phyloP scores from a whole-genome alignment of 495 filamentous ascomycete genomes.

The Lasiosphaeria ovina region DNA sequence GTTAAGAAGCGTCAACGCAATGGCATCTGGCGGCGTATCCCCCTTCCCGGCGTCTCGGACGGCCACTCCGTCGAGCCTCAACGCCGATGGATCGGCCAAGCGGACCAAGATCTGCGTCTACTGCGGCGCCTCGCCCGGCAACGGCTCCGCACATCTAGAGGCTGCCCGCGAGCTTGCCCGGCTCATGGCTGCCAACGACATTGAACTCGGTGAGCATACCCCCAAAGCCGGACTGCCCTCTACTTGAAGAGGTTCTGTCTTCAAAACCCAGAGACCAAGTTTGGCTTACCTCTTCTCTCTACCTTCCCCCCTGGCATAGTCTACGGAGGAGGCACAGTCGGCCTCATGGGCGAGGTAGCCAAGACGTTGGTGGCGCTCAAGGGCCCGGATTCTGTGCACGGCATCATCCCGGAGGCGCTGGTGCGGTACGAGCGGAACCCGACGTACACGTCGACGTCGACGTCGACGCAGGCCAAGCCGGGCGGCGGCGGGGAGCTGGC shows the following conservation, averaged over 20 bases:
- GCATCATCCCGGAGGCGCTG: constrained; percentile 84
- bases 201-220: constrained; percentile 54
- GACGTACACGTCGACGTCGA: constrained; percentile 46
- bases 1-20: constrained; percentile 19
- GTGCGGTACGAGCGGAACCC: constrained; percentile 72
- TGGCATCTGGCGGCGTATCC: constrained; percentile 44
- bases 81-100: constrained; percentile 27
- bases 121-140: constrained; percentile 77
- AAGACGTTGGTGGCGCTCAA: constrained; percentile 81
- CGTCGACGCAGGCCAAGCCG: constrained; percentile 33
- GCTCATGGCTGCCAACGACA: constrained; percentile 68
- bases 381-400: constrained; percentile 81
- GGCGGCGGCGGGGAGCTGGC: constrained; percentile 19
- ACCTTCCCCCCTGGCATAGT: constrained; percentile 41
- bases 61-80: constrained; percentile 26
- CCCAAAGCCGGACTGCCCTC: neutral
- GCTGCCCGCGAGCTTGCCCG: constrained; percentile 76
- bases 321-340: constrained; percentile 92
- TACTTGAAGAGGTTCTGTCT: neutral
- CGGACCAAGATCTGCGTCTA: constrained; percentile 67
- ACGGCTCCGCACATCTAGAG: constrained; percentile 63
- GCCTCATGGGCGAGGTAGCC: constrained; percentile 92
- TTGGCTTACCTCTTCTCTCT: constrained; percentile 4
- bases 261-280: neutral
- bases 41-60: constrained; percentile 29